A percentile compares a stretch with the other conserved stretches of the same genome.
phyloP scores from a whole-genome alignment of 2,329 filamentous ascomycete species.

The Polytolypa hystricis region DNA sequence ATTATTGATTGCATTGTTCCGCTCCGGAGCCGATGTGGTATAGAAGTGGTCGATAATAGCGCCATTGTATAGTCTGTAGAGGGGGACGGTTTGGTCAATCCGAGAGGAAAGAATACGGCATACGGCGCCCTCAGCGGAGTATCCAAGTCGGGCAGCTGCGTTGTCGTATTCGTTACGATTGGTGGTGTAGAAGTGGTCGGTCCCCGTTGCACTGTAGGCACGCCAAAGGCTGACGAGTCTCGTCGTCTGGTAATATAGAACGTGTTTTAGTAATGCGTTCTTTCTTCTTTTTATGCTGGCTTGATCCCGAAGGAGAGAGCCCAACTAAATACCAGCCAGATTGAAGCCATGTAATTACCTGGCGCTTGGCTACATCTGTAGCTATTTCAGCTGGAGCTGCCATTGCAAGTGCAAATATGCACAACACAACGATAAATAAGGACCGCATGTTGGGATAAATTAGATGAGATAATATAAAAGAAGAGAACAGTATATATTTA shows the following conservation, averaged over 20 bases:
- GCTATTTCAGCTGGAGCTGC: not conserved
- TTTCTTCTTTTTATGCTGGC: not conserved
- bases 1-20: not conserved
- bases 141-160: not conserved
- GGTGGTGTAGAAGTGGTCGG: not conserved
- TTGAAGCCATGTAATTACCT: not conserved
- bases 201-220: not conserved
- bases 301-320: no score
- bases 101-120: not conserved
- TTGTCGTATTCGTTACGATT: not conserved
- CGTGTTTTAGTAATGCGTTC: not conserved
- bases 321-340: not conserved
- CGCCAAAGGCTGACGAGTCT: not conserved
- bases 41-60: not conserved
- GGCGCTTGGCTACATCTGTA: not conserved
- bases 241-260: not conserved
- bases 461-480: no score
- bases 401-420: not conserved
- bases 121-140: not conserved
- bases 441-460: not conserved
- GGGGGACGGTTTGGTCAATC: not conserved
- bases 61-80: not conserved
- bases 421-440: not conserved
- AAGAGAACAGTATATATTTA: no score
- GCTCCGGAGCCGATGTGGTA: slow-evolving; percentile 1